Evolutionary conservation across 1,284 basidiomycete genomes (phyloP), one percentile per base, ranked within the genome.

Genomic region (Rhizoctonia solani): DNA sequence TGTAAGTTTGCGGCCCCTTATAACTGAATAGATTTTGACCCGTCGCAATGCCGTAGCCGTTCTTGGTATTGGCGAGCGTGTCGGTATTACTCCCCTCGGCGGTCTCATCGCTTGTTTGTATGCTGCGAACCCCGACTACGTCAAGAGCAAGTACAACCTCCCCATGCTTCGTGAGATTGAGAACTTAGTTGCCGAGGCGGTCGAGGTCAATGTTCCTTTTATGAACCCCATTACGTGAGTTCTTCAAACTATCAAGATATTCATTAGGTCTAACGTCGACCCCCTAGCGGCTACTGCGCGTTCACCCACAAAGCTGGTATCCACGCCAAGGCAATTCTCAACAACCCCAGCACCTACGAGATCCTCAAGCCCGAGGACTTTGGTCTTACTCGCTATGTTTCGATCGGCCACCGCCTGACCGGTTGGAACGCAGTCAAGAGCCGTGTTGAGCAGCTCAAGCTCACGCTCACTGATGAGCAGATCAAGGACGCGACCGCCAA

Each of bases 221-320:
- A 93, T 92, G 87, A 96, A 97, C 79, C 90, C 90, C 34, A 89
- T 92, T 75, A 92, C 90, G 88, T 92, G 79, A 54, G 83, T 80
- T 69, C 19, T 32, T 41, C 41, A 49, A 21, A 4, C 5, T 49
- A 41, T 34, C 53, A 23, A 32, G 27, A 6, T 23, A 5, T 16
- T 21, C 4, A 4, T 21, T 13, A 23, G 25, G n/a, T n/a, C 41
- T 54, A 68, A 16, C 41, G 6, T 47, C 21, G 49, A 21, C 4
- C 23, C 25, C 27, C 3, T 19, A 90, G 89, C 67, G 97, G 97
- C 30, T 99, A 98, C 82, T 99, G 97, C 77, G 97, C 97, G 19
- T 99, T 99, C 82, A 99, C 97, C 27, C 97, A 99, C 89, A 99
- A 99, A 88, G 97, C 97, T 32, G 97, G 97, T 79, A 99, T 99